These are phyloP conservation scores for Didymella exigua DNA, from an alignment of 2,329 filamentous ascomycete species.

Conservation along the genomic window DNA sequence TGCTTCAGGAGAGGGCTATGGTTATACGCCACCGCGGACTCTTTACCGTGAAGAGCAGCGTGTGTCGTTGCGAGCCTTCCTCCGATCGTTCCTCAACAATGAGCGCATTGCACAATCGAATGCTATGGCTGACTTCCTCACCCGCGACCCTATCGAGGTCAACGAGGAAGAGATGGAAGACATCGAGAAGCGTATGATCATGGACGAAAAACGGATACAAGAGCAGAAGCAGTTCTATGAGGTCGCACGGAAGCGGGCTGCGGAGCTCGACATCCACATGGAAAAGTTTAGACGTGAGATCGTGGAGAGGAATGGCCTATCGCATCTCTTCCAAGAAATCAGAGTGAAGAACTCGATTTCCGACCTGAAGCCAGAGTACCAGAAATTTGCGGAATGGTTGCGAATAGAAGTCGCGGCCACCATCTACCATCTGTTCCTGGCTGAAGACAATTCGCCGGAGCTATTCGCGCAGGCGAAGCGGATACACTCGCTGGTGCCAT, in stretches of 20 bases:
- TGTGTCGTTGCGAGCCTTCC: slow-evolving; percentile 86
- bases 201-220: slow-evolving; percentile 86
- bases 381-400: slow-evolving; percentile 98
- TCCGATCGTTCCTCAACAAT: slow-evolving; percentile 85
- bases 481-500: slow-evolving; percentile 93
- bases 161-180: slow-evolving; percentile 85
- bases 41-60: slow-evolving; percentile 88
- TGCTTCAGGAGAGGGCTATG: slow-evolving; percentile 39
- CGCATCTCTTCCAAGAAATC: slow-evolving; percentile 91
- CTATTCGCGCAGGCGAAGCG: slow-evolving; percentile 91
- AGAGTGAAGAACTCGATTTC: slow-evolving; percentile 84
- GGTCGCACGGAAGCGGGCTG: slow-evolving; percentile 85
- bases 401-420: slow-evolving; percentile 96
- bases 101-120: slow-evolving; percentile 81
- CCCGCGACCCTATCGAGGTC: slow-evolving; percentile 70
- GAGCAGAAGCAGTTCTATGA: slow-evolving; percentile 96
- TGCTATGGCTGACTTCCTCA: slow-evolving; percentile 84
- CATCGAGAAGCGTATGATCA: slow-evolving; percentile 75
- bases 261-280: slow-evolving; percentile 97
- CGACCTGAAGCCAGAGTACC: slow-evolving; percentile 91
- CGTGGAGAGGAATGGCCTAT: slow-evolving; percentile 81
- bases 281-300: slow-evolving; percentile 75
- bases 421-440: slow-evolving; percentile 94
- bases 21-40: slow-evolving; percentile 55
- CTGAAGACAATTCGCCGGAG: slow-evolving; percentile 97